phyloP scores from a whole-genome alignment of 495 filamentous ascomycete species.

The Jackrogersella minutella region DNA sequence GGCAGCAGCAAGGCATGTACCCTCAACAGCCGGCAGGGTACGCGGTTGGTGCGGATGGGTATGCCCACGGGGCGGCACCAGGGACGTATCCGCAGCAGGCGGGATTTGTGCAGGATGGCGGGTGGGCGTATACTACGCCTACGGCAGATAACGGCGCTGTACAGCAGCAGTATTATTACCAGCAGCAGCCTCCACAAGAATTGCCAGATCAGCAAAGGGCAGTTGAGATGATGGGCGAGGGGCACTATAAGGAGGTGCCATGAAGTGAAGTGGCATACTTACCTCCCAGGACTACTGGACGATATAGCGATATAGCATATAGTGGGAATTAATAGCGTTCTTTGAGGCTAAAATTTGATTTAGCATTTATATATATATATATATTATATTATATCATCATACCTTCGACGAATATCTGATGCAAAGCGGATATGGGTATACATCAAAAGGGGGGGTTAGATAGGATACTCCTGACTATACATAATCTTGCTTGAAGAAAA shows the following conservation, averaged over 20 bases:
- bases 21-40: neutral
- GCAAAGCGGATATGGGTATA: neutral
- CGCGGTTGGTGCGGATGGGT: slow-evolving; percentile 1
- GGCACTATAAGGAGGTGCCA: slow-evolving; percentile 38
- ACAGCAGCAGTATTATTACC: slow-evolving; percentile 5
- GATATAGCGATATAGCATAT: neutral
- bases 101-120: slow-evolving; percentile 15
- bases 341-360: neutral
- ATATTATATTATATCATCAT: neutral
- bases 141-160: neutral
- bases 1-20: neutral
- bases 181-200: slow-evolving; percentile 19
- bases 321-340: neutral
- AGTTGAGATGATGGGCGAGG: slow-evolving; percentile 40
- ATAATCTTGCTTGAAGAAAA: neutral
- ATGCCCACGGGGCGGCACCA: too few species aligned
- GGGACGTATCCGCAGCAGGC: slow-evolving; percentile 17
- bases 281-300: too few species aligned
- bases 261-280: too few species aligned
- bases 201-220: slow-evolving; percentile 31
- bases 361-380: neutral
- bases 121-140: slow-evolving; percentile 22
- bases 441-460: neutral
- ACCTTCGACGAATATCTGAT: too few species aligned
- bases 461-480: neutral